Evolutionary conservation across 2,329 filamentous ascomycete genomes (phyloP).

Genomic region (Aphanocladium album): DNA sequence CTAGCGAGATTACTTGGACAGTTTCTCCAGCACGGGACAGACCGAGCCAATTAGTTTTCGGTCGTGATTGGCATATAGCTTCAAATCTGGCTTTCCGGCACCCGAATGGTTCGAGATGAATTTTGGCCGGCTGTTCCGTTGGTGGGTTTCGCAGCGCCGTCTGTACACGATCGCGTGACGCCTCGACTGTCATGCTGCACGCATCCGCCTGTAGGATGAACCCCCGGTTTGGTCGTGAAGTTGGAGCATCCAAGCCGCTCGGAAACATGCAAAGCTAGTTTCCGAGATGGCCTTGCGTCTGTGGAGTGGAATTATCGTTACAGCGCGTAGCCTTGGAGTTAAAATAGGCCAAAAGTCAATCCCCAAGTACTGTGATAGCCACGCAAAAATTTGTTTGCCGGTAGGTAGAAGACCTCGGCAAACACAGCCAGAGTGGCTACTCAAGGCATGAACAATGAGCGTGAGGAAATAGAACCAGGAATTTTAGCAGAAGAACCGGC

Average conservation of each 20-base stretch:
- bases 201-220: neutral
- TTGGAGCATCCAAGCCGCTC: neutral
- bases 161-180: neutral
- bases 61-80: constrained; percentile 1
- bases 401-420: neutral
- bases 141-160: neutral
- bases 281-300: neutral
- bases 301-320: neutral
- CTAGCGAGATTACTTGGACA: neutral
- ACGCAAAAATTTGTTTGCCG: neutral
- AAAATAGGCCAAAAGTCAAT: neutral
- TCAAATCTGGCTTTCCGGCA: neutral
- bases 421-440: neutral
- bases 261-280: neutral
- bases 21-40: neutral
- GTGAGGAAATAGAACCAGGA: no score
- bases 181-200: neutral
- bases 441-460: no score
- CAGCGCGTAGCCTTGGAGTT: neutral
- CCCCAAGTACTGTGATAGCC: neutral
- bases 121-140: neutral
- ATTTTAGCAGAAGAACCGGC: no score
- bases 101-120: neutral
- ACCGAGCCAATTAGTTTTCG: neutral
- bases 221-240: neutral